Evolutionary conservation across 495 filamentous ascomycete species (phyloP), one percentile per base, ranked within the genome.

Genomic region (Trypethelium eluteriae): DNA sequence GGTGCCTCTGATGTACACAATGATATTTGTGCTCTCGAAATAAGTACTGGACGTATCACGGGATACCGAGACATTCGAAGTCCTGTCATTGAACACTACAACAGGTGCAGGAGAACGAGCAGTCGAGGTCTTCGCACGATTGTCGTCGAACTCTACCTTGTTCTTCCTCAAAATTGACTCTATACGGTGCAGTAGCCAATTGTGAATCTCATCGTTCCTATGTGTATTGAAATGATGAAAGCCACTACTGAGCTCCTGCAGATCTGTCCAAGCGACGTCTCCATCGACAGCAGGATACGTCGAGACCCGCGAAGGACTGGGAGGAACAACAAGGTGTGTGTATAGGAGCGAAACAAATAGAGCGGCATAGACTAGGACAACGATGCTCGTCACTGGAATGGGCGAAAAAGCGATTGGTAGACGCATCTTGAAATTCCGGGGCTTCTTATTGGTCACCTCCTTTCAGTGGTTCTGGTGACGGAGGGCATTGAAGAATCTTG

Each of bases 11-110:
- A 98, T 88, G 72, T 96, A 96, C 14, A 97, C 87, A 63, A 96
- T 85, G 70, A 97, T 88, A 72, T 98, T 98, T 44, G 85, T 94
- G 25, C 91, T 91, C 77, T 97, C 93, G 70, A 93, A 96, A 71
- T 97, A 97, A 10, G 85, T 84, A 50, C 81, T 88, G 46, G 81
- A 5, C 41, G 65, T 49, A 64, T 39, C n/a, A 70, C 64, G 4
- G 7, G 74, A 78, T 61, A 76, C 79, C 1, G 92, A 92, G 63
- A 89, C 81, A 76, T 98, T 98, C n/a, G 90, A 90, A 10, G 78
- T 78, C 53, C 85, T 77, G 73, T 98, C 92, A 69, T 91, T 85
- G 72, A 96, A 91, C 11, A 96, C 79, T 47, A 86, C 83, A 6
- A 89, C 82, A 11, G 77, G 47, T 4, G 67, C 63, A n/a, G 49